Percentiles rank a stretch among this genome's conserved stretches.
Conservation (phyloP, 805 yeast species). For the Metschnikowia henanensis region DNA sequence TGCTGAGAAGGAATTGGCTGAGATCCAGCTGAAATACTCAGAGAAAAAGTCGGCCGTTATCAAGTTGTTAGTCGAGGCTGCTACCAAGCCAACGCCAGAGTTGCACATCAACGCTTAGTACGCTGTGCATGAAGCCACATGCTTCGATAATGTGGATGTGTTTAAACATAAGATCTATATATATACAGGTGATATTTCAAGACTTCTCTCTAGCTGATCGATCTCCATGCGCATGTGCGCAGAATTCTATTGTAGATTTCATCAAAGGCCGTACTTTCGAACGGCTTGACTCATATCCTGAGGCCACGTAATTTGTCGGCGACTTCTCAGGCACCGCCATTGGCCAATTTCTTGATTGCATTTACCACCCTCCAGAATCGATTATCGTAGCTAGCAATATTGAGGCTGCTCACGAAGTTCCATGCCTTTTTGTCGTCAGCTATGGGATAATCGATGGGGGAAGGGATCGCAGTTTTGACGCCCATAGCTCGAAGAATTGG, state of each 20-base stretch:
- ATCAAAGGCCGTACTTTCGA: too few relatives aligned
- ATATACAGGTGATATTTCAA: not conserved
- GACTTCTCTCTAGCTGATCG: too few relatives aligned
- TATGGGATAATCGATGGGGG: slow-evolving; percentile 90
- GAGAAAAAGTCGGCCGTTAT: slow-evolving; percentile 68
- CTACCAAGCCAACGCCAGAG: slow-evolving; percentile 76
- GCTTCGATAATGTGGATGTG: not conserved
- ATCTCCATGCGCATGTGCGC: too few relatives aligned
- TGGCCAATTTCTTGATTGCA: slow-evolving; percentile 39
- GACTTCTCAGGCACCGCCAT: slow-evolving; percentile 23
- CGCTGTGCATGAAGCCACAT: not conserved
- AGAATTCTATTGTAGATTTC: too few relatives aligned
- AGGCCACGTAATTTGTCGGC: too few relatives aligned
- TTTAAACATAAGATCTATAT: slow-evolving; percentile 1
- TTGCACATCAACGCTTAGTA: slow-evolving; percentile 71
- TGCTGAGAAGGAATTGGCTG: slow-evolving; percentile 68
- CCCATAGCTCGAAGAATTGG: slow-evolving; percentile 56
- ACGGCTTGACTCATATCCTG: too few relatives aligned
- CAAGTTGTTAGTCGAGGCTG: slow-evolving; percentile 75
- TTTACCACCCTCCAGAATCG: slow-evolving; percentile 63
- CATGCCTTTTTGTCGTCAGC: slow-evolving; percentile 80
- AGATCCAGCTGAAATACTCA: slow-evolving; percentile 63
- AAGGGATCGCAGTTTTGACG: slow-evolving; percentile 81
- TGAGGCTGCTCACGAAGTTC: slow-evolving; percentile 80
- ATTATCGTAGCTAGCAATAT: slow-evolving; percentile 78